These are phyloP conservation scores for Rhazya stricta DNA, from an alignment of 257 asterid species.

Conservation along the genomic window DNA sequence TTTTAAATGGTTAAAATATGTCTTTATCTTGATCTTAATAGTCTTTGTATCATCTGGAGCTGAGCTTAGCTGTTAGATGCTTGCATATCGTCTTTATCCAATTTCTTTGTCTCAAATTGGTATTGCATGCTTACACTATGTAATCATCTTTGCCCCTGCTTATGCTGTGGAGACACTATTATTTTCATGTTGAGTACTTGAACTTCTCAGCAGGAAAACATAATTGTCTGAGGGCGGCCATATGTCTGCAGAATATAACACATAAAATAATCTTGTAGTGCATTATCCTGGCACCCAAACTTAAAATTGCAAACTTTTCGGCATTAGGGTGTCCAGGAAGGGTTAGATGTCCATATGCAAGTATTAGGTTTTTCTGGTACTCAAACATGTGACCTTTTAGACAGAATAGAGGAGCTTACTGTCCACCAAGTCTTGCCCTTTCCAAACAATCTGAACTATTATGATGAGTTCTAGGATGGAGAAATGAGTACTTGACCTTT, in stretches of 20 bases:
- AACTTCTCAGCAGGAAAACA: background rate
- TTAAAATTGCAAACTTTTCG: background rate
- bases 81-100: background rate
- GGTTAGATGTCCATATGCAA: background rate
- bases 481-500: background rate
- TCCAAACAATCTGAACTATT: background rate
- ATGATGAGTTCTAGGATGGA: background rate
- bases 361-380: background rate
- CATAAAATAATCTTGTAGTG: background rate
- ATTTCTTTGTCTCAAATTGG: background rate
- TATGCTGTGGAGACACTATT: background rate
- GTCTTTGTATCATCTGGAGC: background rate
- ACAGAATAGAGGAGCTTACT: background rate
- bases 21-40: background rate
- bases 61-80: background rate
- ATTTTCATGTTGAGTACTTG: background rate
- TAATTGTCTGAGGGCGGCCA: background rate
- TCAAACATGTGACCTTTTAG: background rate
- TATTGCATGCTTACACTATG: background rate
- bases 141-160: conserved; percentile 1
- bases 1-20: background rate
- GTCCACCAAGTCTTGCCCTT: background rate
- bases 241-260: background rate
- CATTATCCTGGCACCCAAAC: background rate
- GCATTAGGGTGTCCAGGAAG: background rate